phyloP scores from a whole-genome alignment of 345 rosid genomes.

The Sisymbrium altissimum region DNA sequence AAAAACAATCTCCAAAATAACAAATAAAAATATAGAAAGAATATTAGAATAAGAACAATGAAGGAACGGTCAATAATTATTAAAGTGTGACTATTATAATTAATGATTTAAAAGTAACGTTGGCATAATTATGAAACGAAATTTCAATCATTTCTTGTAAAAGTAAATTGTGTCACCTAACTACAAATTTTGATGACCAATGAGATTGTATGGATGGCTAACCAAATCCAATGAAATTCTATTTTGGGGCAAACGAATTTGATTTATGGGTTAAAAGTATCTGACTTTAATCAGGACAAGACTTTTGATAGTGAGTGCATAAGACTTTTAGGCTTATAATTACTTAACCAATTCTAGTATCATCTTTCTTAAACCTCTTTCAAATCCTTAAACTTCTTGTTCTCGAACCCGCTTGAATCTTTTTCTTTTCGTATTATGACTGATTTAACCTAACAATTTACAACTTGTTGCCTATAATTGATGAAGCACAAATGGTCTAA shows the following conservation, averaged over 20 bases:
- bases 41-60: background rate
- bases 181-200: conserved; percentile 22
- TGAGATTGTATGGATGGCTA: conserved; percentile 18
- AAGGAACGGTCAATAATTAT: background rate
- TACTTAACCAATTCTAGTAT: conserved; percentile 19
- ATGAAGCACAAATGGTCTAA: background rate
- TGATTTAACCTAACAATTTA: background rate
- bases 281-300: conserved; percentile 23
- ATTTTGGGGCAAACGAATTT: conserved; percentile 1
- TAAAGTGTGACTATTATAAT: background rate
- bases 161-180: conserved; percentile 18
- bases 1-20: too few relatives aligned
- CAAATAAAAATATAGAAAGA: too few relatives aligned
- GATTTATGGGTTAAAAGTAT: conserved; percentile 6
- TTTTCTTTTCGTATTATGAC: background rate
- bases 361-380: conserved; percentile 22
- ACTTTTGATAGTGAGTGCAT: conserved; percentile 25
- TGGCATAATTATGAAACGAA: conserved; percentile 19
- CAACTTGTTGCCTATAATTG: background rate
- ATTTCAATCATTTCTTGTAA: conserved; percentile 14
- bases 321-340: conserved; percentile 26
- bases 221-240: conserved; percentile 32
- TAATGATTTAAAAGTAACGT: background rate
- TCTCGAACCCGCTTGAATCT: conserved; percentile 21
- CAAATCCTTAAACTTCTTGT: conserved; percentile 9